phyloP scores from a whole-genome alignment of 768 basidiomycete species.

The Psilocybe tampanensis region DNA sequence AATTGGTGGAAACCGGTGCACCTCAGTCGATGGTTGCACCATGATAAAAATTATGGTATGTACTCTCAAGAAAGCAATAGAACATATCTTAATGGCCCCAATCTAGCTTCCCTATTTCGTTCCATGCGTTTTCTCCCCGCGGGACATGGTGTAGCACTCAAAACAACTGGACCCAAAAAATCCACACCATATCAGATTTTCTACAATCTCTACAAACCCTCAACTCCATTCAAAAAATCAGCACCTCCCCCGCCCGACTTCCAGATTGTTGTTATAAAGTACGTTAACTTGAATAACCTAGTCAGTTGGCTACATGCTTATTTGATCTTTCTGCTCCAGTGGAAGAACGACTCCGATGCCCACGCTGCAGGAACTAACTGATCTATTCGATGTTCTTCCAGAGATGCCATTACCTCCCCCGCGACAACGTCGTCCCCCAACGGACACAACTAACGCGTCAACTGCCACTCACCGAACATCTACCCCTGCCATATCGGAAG shows the following conservation, averaged over 20 bases:
- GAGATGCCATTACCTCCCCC: constrained; percentile 66
- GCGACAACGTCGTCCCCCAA: constrained; percentile 35
- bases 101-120: constrained; percentile 65
- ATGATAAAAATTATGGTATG: constrained; percentile 57
- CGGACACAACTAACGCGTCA: constrained; percentile 14
- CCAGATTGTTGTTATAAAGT: constrained; percentile 86
- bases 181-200: constrained; percentile 78
- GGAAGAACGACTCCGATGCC: constrained; percentile 85
- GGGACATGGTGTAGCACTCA: constrained; percentile 56
- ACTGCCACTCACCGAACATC: neutral
- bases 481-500: constrained; percentile 9
- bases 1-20: constrained; percentile 73
- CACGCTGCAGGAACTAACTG: constrained; percentile 72
- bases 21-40: constrained; percentile 48
- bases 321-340: constrained; percentile 39
- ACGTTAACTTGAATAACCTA: constrained; percentile 26
- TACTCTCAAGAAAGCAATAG: neutral
- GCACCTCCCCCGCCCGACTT: constrained; percentile 83
- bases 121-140: constrained; percentile 74
- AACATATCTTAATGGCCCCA: neutral
- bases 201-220: constrained; percentile 91
- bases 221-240: constrained; percentile 80
- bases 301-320: neutral
- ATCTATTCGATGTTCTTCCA: constrained; percentile 72
- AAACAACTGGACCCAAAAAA: constrained; percentile 25